Evolutionary conservation across 768 basidiomycete species (phyloP).

Genomic region (Hygrophorus russula): DNA sequence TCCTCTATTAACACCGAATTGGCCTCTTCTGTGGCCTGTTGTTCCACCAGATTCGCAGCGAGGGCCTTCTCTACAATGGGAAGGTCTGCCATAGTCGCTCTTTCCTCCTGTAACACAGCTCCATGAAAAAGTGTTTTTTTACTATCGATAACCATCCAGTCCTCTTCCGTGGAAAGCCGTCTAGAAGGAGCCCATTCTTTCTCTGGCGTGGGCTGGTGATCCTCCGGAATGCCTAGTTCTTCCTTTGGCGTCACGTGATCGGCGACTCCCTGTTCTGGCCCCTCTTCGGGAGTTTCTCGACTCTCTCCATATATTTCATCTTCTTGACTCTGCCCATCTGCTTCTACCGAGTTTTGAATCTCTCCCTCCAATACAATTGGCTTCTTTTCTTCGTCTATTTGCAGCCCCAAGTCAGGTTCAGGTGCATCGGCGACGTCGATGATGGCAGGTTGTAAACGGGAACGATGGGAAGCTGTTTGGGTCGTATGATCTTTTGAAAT

Average conservation of each 20-base stretch:
- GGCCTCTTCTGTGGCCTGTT: too few relatives aligned
- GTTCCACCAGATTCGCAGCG: too few relatives aligned
- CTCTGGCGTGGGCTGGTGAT: neutral
- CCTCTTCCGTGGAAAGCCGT: neutral
- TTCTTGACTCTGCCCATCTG: too few relatives aligned
- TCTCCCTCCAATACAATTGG: conserved; percentile 1
- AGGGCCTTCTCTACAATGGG: too few relatives aligned
- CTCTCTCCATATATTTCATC: too few relatives aligned
- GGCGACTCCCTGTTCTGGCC: too few relatives aligned
- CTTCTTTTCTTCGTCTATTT: neutral
- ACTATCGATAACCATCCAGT: neutral
- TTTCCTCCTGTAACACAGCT: too few relatives aligned
- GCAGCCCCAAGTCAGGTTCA: neutral
- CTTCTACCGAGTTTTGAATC: neutral
- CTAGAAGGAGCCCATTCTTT: neutral
- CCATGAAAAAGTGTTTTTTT: neutral
- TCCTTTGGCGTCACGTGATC: too few relatives aligned
- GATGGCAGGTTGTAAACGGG: conserved; percentile 26
- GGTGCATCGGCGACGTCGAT: conserved; percentile 6
- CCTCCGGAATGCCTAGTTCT: neutral
- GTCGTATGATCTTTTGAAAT: conserved; percentile 3
- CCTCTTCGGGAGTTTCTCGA: too few relatives aligned
- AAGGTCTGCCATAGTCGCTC: too few relatives aligned
- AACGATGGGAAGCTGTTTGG: conserved; percentile 5
- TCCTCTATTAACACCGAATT: too few relatives aligned